phyloP scores from a whole-genome alignment of 2,329 filamentous ascomycete species.

The Rhinocladiella mackenziei region DNA sequence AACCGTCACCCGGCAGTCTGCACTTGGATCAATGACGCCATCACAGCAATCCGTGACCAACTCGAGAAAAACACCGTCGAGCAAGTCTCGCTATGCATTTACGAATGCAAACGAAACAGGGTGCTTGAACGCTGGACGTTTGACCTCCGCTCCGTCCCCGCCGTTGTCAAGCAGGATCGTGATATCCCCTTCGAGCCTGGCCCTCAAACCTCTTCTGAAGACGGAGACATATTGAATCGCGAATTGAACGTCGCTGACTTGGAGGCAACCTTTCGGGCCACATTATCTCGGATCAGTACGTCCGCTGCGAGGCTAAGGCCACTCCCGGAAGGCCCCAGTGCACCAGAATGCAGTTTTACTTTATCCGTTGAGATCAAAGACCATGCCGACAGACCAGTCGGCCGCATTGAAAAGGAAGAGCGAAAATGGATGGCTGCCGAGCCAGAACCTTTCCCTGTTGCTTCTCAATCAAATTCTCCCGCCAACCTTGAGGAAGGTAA shows the following conservation, averaged over 20 bases:
- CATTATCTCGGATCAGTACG: constrained; percentile 43
- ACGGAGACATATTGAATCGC: too few relatives aligned
- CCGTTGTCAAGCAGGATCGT: constrained; percentile 43
- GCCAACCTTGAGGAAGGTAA: background rate
- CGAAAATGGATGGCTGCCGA: constrained; percentile 61
- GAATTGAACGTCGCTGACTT: too few relatives aligned
- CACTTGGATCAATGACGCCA: constrained; percentile 77
- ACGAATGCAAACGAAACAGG: constrained; percentile 47
- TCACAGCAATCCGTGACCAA: constrained; percentile 66
- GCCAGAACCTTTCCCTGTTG: constrained; percentile 38
- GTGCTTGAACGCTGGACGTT: constrained; percentile 59
- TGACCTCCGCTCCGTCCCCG: constrained; percentile 55
- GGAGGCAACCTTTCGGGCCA: constrained; percentile 48
- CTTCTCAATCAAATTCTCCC: background rate
- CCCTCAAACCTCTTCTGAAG: constrained; percentile 6
- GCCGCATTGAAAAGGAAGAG: constrained; percentile 44
- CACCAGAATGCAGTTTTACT: constrained; percentile 46
- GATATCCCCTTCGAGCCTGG: constrained; percentile 47
- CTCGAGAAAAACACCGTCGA: constrained; percentile 59
- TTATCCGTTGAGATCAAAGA: constrained; percentile 48
- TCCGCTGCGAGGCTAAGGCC: constrained; percentile 32
- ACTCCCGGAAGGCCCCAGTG: constrained; percentile 23
- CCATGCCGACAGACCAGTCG: constrained; percentile 45
- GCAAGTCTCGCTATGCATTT: constrained; percentile 55
- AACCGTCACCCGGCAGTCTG: constrained; percentile 82